Conservation (phyloP, 106 monocot genomes). For the Dioscorea zingiberensis region DNA sequence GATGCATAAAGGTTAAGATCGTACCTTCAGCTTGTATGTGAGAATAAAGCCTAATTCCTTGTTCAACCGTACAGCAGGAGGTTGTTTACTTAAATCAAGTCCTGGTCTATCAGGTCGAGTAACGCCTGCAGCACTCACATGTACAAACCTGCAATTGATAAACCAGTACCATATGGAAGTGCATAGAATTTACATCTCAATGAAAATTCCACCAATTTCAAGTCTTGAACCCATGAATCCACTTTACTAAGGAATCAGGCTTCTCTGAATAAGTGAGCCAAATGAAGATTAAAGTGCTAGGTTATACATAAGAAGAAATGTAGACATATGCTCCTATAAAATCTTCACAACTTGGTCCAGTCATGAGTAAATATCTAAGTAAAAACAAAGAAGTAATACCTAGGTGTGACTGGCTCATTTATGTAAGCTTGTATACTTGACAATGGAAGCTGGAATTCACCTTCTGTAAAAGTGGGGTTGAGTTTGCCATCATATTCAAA, state of each 20-base stretch:
- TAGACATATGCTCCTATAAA: too few species aligned
- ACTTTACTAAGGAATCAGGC: too few species aligned
- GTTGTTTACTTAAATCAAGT: conserved; percentile 95
- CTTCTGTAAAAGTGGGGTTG: conserved; percentile 88
- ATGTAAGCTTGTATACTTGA: conserved; percentile 83
- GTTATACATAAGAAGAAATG: too few species aligned
- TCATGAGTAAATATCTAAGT: too few species aligned
- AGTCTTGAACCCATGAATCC: too few species aligned
- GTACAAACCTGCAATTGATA: conserved; percentile 50
- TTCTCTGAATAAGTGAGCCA: too few species aligned
- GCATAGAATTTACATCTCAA: too few species aligned
- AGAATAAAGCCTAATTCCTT: conserved; percentile 86
- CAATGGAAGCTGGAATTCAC: conserved; percentile 81
- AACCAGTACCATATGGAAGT: not conserved
- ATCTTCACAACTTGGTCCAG: too few species aligned
- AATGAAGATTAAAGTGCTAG: too few species aligned
- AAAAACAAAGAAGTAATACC: conserved; percentile 29
- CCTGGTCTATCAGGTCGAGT: conserved; percentile 91
- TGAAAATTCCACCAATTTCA: too few species aligned
- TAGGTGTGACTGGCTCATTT: conserved; percentile 80
- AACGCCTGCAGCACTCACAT: conserved; percentile 91
- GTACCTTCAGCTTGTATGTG: conserved; percentile 91
- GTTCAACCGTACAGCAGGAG: conserved; percentile 97
- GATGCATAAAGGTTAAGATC: not conserved
- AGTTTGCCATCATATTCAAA: conserved; percentile 97